phyloP scores from a whole-genome alignment of 2,329 filamentous ascomycete species.

The Lasiodiplodia gonubiensis region DNA sequence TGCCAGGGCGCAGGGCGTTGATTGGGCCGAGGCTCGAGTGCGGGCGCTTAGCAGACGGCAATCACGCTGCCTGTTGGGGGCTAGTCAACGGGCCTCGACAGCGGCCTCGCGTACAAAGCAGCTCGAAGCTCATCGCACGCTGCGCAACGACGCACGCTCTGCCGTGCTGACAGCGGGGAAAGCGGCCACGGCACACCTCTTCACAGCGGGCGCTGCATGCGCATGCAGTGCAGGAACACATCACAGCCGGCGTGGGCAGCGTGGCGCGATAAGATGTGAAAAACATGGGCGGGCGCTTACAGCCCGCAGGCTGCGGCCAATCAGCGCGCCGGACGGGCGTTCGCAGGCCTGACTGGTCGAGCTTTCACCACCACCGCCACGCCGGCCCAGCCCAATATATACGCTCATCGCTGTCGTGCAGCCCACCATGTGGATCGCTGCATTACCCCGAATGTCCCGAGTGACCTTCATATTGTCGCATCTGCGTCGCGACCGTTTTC shows the following conservation, averaged over 20 bases:
- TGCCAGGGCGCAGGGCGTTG: neutral
- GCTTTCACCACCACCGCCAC: conserved; percentile 18
- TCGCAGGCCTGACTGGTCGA: conserved; percentile 20
- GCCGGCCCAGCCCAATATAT: conserved; percentile 24
- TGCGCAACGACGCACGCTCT: neutral
- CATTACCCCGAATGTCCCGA: conserved; percentile 19
- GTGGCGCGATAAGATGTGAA: conserved; percentile 24
- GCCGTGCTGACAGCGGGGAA: conserved; percentile 13
- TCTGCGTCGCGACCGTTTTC: conserved; percentile 18
- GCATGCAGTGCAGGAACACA: conserved; percentile 23
- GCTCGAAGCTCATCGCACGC: neutral
- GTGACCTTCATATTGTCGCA: conserved; percentile 22
- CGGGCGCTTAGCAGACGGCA: conserved; percentile 17
- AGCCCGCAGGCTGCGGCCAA: conserved; percentile 11
- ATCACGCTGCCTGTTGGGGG: conserved; percentile 3
- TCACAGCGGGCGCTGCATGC: conserved; percentile 15
- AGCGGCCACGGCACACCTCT: neutral
- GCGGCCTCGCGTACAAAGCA: neutral
- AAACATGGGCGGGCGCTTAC: conserved; percentile 29
- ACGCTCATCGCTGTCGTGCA: conserved; percentile 23
- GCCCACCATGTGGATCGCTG: conserved; percentile 21
- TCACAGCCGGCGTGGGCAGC: neutral
- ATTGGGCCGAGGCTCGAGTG: conserved; percentile 11
- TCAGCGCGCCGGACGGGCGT: conserved; percentile 2
- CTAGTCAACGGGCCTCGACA: neutral